Conservation (phyloP, 139 green algal species). For the Chlamydomonas sphaeroides region DNA sequence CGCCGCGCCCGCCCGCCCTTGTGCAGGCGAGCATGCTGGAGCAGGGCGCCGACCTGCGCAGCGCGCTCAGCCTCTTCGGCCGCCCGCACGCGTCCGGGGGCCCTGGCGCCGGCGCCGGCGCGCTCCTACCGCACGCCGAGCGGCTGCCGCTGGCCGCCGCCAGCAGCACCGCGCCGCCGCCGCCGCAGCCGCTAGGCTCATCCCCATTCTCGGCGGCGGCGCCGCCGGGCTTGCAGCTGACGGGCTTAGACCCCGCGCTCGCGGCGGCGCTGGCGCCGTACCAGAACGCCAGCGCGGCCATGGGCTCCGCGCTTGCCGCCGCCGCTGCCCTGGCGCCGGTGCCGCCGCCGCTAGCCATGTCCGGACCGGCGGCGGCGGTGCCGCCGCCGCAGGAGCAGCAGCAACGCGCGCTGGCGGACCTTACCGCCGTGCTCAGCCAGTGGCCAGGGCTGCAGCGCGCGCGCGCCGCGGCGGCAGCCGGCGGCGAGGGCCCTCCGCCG, state of each 20-base stretch:
- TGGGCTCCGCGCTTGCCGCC: slow-evolving; percentile 31
- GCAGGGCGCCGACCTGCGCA: slow-evolving; percentile 38
- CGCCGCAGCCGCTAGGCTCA: no score
- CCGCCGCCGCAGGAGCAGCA: neutral
- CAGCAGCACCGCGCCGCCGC: no score
- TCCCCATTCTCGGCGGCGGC: neutral
- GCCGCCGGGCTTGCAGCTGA: neutral
- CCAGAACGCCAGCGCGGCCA: slow-evolving; percentile 18
- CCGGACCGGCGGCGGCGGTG: neutral
- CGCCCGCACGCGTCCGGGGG: neutral
- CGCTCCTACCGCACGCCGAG: no score
- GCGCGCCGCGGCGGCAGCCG: no score
- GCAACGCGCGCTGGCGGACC: neutral
- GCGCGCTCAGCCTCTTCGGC: slow-evolving; percentile 3
- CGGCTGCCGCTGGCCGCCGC: no score
- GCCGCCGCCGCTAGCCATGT: neutral
- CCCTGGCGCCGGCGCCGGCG: no score
- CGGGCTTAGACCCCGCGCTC: neutral
- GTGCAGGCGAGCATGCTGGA: slow-evolving; percentile 34
- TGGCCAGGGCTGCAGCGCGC: neutral
- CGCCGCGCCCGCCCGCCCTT: no score
- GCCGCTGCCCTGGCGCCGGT: slow-evolving; percentile 6
- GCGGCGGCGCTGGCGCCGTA: slow-evolving; percentile 34
- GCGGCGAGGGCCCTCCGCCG: no score
- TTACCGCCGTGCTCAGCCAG: neutral